A percentile compares a stretch with the other conserved stretches of the same genome.
phyloP scores from a whole-genome alignment of 371 early-diverging fungal species.

The Apophysomyces sp. region DNA sequence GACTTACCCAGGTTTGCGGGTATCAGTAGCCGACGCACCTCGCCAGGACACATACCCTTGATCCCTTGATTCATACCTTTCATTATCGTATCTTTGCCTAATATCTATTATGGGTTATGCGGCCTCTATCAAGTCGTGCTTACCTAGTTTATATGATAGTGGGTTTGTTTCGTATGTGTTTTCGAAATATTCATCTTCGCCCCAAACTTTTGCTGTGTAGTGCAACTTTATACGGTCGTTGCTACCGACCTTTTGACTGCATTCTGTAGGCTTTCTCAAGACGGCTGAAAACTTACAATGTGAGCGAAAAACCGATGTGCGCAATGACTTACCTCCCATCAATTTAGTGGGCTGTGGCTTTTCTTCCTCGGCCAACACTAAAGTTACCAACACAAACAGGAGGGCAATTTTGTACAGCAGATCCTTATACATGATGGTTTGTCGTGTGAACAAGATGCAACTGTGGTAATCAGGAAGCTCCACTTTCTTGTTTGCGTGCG shows the following conservation, averaged over 20 bases:
- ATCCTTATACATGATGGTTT: background rate
- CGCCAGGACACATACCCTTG: conserved; percentile 70
- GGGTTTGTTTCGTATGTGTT: conserved; percentile 26
- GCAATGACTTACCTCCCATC: conserved; percentile 24
- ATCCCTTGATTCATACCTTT: conserved; percentile 65
- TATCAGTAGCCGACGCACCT: conserved; percentile 63
- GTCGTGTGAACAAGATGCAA: background rate
- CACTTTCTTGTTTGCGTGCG: background rate
- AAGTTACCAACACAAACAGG: background rate
- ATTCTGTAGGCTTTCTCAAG: conserved; percentile 19
- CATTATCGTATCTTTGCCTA: conserved; percentile 34
- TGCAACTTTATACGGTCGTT: conserved; percentile 28
- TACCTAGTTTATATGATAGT: conserved; percentile 23
- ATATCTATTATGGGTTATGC: background rate
- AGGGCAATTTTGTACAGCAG: background rate
- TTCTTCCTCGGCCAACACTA: conserved; percentile 5
- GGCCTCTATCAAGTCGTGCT: background rate
- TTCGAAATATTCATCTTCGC: conserved; percentile 26
- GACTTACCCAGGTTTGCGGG: conserved; percentile 54
- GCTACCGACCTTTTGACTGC: conserved; percentile 19
- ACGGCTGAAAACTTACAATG: conserved; percentile 12
- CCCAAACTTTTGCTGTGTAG: conserved; percentile 35
- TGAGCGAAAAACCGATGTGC: background rate
- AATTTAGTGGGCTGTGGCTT: conserved; percentile 27
- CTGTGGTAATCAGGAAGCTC: background rate